Evolutionary conservation across 805 yeast genomes (phyloP).

Genomic region (Pichia scutulata): DNA sequence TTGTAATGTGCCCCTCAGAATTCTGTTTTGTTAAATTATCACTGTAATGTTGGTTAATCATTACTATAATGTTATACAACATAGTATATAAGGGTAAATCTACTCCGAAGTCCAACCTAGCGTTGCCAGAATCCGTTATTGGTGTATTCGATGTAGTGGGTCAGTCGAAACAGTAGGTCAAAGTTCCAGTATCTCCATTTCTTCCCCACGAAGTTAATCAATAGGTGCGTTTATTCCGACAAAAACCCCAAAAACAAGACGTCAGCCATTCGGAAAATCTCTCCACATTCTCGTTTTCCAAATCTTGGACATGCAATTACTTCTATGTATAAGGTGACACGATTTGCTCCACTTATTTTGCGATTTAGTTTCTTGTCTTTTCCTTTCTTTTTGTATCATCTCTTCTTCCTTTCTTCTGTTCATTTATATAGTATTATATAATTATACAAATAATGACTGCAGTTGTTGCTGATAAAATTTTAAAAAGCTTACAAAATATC

Average conservation of each 20-base stretch:
- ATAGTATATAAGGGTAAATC: no score
- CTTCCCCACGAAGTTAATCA: not conserved
- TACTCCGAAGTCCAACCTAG: no score
- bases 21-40: no score
- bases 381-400: not conserved
- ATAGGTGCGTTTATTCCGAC: not conserved
- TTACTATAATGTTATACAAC: no score
- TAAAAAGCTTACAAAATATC: constrained; percentile 24
- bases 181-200: no score
- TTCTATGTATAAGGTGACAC: not conserved
- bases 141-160: no score
- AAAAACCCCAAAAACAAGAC: no score
- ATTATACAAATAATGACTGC: constrained; percentile 1
- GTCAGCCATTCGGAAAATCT: not conserved
- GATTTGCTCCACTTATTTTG: not conserved
- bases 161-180: no score
- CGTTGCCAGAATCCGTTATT: no score
- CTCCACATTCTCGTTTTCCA: not conserved
- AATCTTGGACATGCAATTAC: not conserved
- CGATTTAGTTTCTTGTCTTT: not conserved
- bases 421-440: not conserved
- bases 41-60: no score
- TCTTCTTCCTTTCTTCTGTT: not conserved
- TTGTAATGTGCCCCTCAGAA: no score
- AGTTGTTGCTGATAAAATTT: constrained; percentile 13